Base-by-base conservation (phyloP, 2,329 filamentous ascomycete genomes). In the Emmonsia crescens region DNA sequence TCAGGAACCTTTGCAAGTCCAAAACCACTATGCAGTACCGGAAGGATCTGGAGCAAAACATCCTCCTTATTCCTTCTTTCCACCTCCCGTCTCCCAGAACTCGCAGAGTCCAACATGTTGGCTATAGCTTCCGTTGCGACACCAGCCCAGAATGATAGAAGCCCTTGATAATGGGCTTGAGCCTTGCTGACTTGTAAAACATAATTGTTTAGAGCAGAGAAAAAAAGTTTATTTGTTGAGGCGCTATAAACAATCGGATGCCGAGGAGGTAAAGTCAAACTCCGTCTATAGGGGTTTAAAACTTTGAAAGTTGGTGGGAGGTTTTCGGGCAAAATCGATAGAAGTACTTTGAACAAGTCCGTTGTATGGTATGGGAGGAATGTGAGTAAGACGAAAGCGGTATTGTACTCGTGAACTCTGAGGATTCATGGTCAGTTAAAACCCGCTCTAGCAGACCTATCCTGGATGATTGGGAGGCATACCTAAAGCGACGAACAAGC, bases 291-390 rank as follows among this genome's bases (percentile, higher is more conserved):
- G 3, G 93, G 93, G 63, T 86, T 83, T 62, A 99, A 82, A 73
- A 96, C 96, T 66, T 86, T 87, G 73, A 94, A 91, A 44, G 89
- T 85, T 48, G 83, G 78, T 0, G 91, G 87, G 9, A 96, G 79
- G 21, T 80, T 71, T 57, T 81, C 84, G 0, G 94, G 91, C 14
- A 99, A 79, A 62, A 99, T 95, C 1, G 91, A 92, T 31, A 99
- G 80, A 8, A 97, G 80, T 1, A 90, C 92, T 55, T 88, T 81
- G 73, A 99, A 99, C 16, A 90, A 85, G 5, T 89, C 89, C 38
- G 90, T 88, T 8, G 87, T 86, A 73, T 99, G 92, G 75, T 96
- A 97, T 1, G 94, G 94, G 5, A 99, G 81, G 73, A 97, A 97
- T 2, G 92, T 89, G 66, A 92, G 83, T 51, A 97, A 79, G 16